phyloP scores from a whole-genome alignment of 2,329 filamentous ascomycete species.

The Xylaria digitata region DNA sequence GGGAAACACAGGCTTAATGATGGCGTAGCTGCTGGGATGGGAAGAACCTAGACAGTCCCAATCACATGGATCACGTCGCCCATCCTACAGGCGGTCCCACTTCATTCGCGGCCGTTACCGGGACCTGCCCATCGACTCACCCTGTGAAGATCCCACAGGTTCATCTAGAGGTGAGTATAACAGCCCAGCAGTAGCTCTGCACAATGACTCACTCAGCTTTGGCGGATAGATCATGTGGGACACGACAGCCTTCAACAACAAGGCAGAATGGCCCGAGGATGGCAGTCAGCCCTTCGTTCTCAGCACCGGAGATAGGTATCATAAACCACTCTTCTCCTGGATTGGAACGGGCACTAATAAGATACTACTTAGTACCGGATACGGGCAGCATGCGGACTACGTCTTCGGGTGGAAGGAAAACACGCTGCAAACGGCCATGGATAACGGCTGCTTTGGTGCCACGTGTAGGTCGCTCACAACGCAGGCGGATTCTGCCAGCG shows the following conservation, averaged over 20 bases:
- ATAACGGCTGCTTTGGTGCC: conserved; percentile 43
- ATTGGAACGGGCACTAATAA: conserved; percentile 2
- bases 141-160: conserved; percentile 39
- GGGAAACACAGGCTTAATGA: background rate
- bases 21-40: conserved; percentile 62
- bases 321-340: background rate
- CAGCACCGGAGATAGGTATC: conserved; percentile 44
- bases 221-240: conserved; percentile 37
- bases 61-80: conserved; percentile 53
- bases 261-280: conserved; percentile 35
- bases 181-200: background rate
- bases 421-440: conserved; percentile 44
- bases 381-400: conserved; percentile 44
- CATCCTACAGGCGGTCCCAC: conserved; percentile 31
- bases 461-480: conserved; percentile 41
- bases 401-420: conserved; percentile 46
- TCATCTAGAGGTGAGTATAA: conserved; percentile 30
- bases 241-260: conserved; percentile 38
- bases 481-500: conserved; percentile 36
- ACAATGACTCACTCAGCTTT: background rate
- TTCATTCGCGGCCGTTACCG: conserved; percentile 33
- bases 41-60: conserved; percentile 57
- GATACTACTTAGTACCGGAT: conserved; percentile 37
- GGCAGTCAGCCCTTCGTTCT: conserved; percentile 43
- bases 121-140: conserved; percentile 35